Percentiles rank a stretch among this genome's conserved stretches.
Evolutionary conservation across 106 monocot species (phyloP).

Genomic region (Cymbidium sinense): DNA sequence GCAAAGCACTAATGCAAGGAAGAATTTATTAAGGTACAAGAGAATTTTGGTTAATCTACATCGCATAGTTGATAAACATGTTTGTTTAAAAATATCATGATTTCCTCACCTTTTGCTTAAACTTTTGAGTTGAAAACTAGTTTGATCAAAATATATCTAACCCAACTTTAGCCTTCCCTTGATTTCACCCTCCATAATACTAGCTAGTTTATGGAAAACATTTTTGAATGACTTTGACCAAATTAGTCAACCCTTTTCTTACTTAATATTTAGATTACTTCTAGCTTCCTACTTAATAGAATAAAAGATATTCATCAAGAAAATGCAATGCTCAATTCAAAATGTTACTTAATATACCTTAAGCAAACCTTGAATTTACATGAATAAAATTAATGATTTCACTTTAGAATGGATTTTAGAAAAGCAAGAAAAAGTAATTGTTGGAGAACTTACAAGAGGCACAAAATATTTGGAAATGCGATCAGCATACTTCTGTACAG

Average conservation of each 20-base stretch:
- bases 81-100: background rate
- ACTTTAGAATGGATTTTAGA: background rate
- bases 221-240: background rate
- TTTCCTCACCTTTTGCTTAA: background rate
- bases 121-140: background rate
- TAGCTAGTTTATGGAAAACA: background rate
- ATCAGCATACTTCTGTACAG: conserved; percentile 87
- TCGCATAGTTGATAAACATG: background rate
- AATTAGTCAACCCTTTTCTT: background rate
- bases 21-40: background rate
- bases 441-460: conserved; percentile 50
- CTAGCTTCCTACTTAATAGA: background rate
- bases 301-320: background rate
- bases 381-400: background rate
- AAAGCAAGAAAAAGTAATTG: background rate
- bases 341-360: background rate
- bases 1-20: too few relatives aligned
- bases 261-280: background rate
- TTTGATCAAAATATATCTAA: background rate
- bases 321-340: background rate
- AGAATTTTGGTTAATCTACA: background rate
- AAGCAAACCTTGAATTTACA: background rate
- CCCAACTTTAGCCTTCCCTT: background rate
- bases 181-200: background rate
- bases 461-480: conserved; percentile 88